Evolutionary conservation across 371 early-diverging fungal species (phyloP).

Genomic region (Actinomucor elegans): DNA sequence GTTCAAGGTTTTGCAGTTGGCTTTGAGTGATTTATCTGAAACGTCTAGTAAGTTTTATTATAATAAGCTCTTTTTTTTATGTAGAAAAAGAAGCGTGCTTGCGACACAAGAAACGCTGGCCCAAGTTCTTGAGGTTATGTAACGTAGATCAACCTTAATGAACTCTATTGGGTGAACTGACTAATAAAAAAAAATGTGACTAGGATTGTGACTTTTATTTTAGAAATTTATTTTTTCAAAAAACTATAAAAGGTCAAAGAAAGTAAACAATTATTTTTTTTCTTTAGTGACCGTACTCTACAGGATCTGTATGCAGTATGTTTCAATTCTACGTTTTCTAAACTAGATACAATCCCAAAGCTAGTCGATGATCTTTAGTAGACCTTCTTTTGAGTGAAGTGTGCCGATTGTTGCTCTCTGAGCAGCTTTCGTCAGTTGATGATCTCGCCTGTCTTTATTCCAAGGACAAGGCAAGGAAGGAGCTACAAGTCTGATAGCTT

Average conservation of each 20-base stretch:
- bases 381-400: constrained; percentile 50
- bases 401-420: constrained; percentile 25
- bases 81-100: too few relatives aligned
- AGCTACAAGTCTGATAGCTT: constrained; percentile 46
- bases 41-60: too few relatives aligned
- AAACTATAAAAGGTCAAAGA: constrained; percentile 21
- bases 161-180: too few relatives aligned
- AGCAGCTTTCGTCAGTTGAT: constrained; percentile 37
- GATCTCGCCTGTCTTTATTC: constrained; percentile 48
- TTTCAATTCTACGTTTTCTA: constrained; percentile 50
- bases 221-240: neutral
- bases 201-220: neutral
- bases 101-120: too few relatives aligned
- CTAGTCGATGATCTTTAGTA: constrained; percentile 45
- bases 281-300: constrained; percentile 55
- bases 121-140: too few relatives aligned
- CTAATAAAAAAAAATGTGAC: too few relatives aligned
- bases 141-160: too few relatives aligned
- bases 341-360: constrained; percentile 46
- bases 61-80: too few relatives aligned
- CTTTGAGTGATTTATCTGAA: too few relatives aligned
- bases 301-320: constrained; percentile 58
- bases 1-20: too few relatives aligned
- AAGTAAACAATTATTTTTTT: constrained; percentile 24
- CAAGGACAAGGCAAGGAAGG: constrained; percentile 43